Conservation (phyloP, 2,329 filamentous ascomycete species). For the Arthrobotrys sphaeroides region DNA sequence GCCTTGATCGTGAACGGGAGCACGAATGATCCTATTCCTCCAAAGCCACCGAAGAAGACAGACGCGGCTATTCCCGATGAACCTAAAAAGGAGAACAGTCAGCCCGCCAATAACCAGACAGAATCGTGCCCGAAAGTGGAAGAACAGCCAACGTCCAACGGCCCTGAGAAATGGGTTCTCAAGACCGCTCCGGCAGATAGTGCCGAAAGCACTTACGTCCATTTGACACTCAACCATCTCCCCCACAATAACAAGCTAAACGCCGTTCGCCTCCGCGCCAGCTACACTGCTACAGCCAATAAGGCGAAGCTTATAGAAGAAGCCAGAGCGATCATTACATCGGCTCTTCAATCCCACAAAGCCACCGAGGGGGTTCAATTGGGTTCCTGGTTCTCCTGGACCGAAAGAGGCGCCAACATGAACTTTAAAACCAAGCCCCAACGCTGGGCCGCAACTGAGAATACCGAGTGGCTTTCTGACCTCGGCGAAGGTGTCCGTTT, state of each 20-base stretch:
- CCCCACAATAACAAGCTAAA: conserved; percentile 40
- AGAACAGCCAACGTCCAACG: too few species aligned
- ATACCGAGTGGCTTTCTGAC: conserved; percentile 20
- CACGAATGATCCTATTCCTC: conserved; percentile 22
- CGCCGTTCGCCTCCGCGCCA: conserved; percentile 24
- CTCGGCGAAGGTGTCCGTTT: conserved; percentile 19
- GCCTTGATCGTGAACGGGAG: conserved; percentile 46
- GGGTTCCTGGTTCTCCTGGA: conserved; percentile 49
- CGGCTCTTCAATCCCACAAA: conserved; percentile 23
- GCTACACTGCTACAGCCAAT: conserved; percentile 17
- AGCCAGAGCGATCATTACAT: conserved; percentile 11
- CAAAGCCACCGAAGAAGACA: neutral
- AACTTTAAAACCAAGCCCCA: conserved; percentile 35
- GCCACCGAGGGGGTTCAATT: conserved; percentile 20
- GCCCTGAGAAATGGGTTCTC: too few species aligned
- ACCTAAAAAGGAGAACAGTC: neutral
- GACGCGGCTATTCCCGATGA: neutral
- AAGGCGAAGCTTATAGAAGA: conserved; percentile 22
- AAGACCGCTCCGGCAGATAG: neutral
- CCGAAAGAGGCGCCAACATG: conserved; percentile 23
- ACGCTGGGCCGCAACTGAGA: conserved; percentile 34
- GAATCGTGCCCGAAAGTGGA: neutral
- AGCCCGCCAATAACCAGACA: neutral
- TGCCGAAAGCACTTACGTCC: conserved; percentile 18
- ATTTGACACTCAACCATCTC: conserved; percentile 13